Percentiles rank a stretch among this genome's conserved stretches.
phyloP scores from a whole-genome alignment of 2,329 filamentous ascomycete genomes.

The Fonsecaea pedrosoi region DNA sequence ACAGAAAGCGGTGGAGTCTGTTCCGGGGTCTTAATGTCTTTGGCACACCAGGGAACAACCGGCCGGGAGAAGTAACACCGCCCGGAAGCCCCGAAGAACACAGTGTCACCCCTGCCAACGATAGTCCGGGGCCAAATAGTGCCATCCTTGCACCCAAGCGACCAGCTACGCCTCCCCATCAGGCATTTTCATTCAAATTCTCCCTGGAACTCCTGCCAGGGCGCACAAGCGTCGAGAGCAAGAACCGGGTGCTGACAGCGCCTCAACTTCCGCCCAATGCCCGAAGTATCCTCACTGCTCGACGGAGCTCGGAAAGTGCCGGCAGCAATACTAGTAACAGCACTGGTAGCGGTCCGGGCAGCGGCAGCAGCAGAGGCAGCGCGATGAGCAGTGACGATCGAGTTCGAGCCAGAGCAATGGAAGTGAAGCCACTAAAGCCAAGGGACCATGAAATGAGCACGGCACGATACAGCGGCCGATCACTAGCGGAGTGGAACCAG shows the following conservation, averaged over 20 bases:
- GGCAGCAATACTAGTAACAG: conserved; percentile 14
- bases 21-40: conserved; percentile 56
- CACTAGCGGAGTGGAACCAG: conserved; percentile 69
- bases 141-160: conserved; percentile 44
- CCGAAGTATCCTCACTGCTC: conserved; percentile 55
- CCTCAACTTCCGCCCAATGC: conserved; percentile 65
- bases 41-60: conserved; percentile 52
- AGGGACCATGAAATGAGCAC: conserved; percentile 45
- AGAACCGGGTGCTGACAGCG: conserved; percentile 61
- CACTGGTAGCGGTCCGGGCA: conserved; percentile 3
- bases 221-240: conserved; percentile 56
- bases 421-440: conserved; percentile 38
- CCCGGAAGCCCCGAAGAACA: conserved; percentile 47
- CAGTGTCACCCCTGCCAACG: conserved; percentile 3
- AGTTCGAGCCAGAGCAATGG: conserved; percentile 34
- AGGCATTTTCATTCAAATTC: conserved; percentile 69
- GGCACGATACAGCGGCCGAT: conserved; percentile 67
- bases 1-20: conserved; percentile 59
- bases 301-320: conserved; percentile 27
- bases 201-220: conserved; percentile 68
- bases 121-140: conserved; percentile 28
- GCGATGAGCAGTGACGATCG: conserved; percentile 20
- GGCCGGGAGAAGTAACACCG: conserved; percentile 51
- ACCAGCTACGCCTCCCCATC: conserved; percentile 54
- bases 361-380: conserved; percentile 17